Evolutionary conservation across 306 rosid genomes (phyloP).

Genomic region (Myrica gale): DNA sequence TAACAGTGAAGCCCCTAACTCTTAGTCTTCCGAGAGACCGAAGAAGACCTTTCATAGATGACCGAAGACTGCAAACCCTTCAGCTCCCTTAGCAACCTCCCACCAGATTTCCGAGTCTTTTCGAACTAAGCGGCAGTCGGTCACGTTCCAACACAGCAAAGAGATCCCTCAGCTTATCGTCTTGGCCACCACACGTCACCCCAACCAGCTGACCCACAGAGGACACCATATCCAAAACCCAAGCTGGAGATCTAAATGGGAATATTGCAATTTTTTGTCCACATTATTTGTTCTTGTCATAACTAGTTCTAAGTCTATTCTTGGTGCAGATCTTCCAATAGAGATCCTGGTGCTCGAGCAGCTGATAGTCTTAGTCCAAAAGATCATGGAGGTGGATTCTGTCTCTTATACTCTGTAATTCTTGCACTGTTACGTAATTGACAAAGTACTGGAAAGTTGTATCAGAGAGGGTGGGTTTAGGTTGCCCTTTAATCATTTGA

Average conservation of each 20-base stretch:
- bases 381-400: conserved; percentile 78
- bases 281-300: not conserved
- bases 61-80: no score
- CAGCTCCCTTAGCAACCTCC: no score
- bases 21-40: no score
- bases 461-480: not conserved
- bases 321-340: conserved; percentile 75
- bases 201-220: no score
- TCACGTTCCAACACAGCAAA: no score
- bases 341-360: conserved; percentile 76
- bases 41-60: no score
- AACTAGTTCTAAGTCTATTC: conserved; percentile 7
- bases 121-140: no score
- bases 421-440: not conserved
- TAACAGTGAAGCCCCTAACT: no score
- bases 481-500: not conserved
- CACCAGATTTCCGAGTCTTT: no score
- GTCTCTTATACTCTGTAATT: conserved; percentile 23
- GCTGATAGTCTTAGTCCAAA: conserved; percentile 68
- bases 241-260: conserved; percentile 6
- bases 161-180: no score
- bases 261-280: not conserved
- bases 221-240: no score
- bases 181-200: no score
- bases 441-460: not conserved